Percentiles rank a stretch among this genome's conserved stretches.
Conservation (phyloP, 2,329 filamentous ascomycete genomes). For the Penicillium rolfsii region DNA sequence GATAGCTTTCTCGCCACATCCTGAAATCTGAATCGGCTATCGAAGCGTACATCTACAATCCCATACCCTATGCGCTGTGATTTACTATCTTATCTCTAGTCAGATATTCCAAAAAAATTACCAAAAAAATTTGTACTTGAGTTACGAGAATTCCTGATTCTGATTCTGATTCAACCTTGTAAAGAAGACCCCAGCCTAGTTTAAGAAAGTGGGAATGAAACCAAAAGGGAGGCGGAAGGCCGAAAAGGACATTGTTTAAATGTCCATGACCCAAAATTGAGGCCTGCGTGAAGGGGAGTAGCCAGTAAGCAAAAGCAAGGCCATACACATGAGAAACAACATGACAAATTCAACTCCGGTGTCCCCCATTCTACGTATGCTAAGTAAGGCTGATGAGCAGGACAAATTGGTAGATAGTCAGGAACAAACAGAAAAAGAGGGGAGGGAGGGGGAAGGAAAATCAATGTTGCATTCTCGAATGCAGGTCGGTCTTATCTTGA, state of each 20-base stretch:
- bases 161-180: neutral
- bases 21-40: neutral
- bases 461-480: slow-evolving; percentile 1
- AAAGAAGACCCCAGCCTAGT: neutral
- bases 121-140: neutral
- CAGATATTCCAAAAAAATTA: neutral
- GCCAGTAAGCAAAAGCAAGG: neutral
- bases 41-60: neutral
- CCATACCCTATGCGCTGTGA: neutral
- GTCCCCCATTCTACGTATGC: slow-evolving; percentile 21
- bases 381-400: slow-evolving; percentile 5
- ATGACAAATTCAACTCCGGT: slow-evolving; percentile 16
- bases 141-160: neutral
- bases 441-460: neutral
- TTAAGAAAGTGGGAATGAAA: neutral
- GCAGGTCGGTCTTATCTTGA: slow-evolving; percentile 10
- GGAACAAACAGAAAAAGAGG: neutral
- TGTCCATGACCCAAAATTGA: neutral
- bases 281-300: neutral
- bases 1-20: neutral
- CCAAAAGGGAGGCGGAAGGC: neutral
- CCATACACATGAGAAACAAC: neutral
- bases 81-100: neutral
- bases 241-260: neutral
- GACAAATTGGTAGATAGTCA: slow-evolving; percentile 2